Evolutionary conservation across 2,329 filamentous ascomycete species (phyloP).

Genomic region (Sclerotinia trifoliorum): DNA sequence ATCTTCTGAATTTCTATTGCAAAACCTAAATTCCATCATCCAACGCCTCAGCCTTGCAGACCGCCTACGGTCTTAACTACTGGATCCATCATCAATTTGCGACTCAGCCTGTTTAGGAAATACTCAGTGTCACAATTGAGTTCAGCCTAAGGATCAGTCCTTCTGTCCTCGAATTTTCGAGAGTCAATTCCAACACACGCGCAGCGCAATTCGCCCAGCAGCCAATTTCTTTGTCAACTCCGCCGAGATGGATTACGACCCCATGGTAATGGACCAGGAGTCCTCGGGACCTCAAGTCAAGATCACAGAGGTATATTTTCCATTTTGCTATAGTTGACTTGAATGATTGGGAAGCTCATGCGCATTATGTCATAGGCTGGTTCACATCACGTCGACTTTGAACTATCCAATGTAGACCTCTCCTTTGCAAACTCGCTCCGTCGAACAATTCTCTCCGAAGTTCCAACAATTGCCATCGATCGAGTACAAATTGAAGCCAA

Average conservation of each 20-base stretch:
- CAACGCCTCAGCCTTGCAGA: constrained; percentile 32
- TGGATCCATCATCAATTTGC: neutral
- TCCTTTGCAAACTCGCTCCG: constrained; percentile 91
- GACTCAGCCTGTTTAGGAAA: constrained; percentile 15
- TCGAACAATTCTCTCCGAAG: constrained; percentile 86
- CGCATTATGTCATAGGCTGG: constrained; percentile 60
- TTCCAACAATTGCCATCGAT: constrained; percentile 92
- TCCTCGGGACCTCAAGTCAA: constrained; percentile 48
- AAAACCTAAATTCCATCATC: constrained; percentile 7
- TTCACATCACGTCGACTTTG: constrained; percentile 80
- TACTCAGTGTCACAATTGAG: constrained; percentile 1
- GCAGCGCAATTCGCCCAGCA: constrained; percentile 27
- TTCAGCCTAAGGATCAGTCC: constrained; percentile 3
- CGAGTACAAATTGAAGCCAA: constrained; percentile 90
- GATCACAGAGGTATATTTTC: constrained; percentile 45
- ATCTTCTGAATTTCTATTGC: constrained; percentile 10
- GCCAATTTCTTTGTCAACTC: constrained; percentile 21
- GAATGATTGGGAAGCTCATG: constrained; percentile 29
- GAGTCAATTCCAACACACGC: constrained; percentile 10
- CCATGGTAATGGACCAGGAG: constrained; percentile 45
- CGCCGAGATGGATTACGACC: constrained; percentile 49
- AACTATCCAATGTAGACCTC: constrained; percentile 84
- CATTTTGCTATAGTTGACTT: neutral
- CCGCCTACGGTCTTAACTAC: constrained; percentile 19
- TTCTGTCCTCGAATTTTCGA: constrained; percentile 10